Evolutionary conservation across 768 basidiomycete genomes (phyloP).

Genomic region (Kwoniella sp.): DNA sequence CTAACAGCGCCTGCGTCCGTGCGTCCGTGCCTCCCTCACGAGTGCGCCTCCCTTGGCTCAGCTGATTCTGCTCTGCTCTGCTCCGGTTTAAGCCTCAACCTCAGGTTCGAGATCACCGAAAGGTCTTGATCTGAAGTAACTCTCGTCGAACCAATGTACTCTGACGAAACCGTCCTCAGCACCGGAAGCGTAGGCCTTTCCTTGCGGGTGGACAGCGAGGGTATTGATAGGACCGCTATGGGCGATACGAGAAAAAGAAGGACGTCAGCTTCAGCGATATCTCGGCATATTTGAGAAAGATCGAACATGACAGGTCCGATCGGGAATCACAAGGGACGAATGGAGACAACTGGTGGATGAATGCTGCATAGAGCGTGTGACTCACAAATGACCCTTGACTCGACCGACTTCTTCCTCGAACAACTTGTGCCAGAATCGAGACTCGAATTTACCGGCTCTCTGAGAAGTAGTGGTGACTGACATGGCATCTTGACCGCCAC

Average conservation of each 20-base stretch:
- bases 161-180: conserved; percentile 85
- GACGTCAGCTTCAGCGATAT: neutral
- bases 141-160: conserved; percentile 73
- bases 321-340: neutral
- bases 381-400: conserved; percentile 97
- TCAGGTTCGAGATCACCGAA: conserved; percentile 85
- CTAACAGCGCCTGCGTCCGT: too few species aligned
- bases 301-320: too few species aligned
- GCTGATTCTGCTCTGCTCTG: neutral
- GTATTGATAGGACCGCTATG: conserved; percentile 59
- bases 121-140: conserved; percentile 86
- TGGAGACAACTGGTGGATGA: neutral
- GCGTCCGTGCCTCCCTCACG: too few species aligned
- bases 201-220: conserved; percentile 87
- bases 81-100: conserved; percentile 57
- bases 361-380: conserved; percentile 30
- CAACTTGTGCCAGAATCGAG: conserved; percentile 95
- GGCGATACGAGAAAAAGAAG: conserved; percentile 1
- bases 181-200: conserved; percentile 86
- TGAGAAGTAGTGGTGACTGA: conserved; percentile 90
- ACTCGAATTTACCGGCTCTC: conserved; percentile 96
- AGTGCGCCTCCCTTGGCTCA: neutral
- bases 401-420: conserved; percentile 96
- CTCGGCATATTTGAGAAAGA: too few species aligned
- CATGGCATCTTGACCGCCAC: conserved; percentile 98